These are phyloP conservation scores for Kwoniella botswanensis DNA, from an alignment of 768 basidiomycete species.

Conservation along the genomic window DNA sequence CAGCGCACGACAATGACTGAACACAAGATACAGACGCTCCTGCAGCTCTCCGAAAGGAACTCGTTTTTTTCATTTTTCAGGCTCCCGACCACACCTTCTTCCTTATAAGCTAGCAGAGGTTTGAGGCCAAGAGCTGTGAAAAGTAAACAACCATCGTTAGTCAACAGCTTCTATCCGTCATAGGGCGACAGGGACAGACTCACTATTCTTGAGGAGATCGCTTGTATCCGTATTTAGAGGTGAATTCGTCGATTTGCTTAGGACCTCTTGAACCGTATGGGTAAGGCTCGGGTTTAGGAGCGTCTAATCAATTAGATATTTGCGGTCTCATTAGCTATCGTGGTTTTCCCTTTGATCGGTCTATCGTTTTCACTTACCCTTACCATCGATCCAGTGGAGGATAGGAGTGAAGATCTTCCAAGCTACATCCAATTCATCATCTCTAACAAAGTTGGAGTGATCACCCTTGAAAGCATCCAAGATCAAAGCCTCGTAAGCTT, in stretches of 20 bases:
- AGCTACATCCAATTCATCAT: conserved; percentile 95
- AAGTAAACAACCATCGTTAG: neutral
- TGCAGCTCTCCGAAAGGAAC: too few species aligned
- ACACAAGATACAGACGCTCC: too few species aligned
- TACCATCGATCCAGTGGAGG: conserved; percentile 93
- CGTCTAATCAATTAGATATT: conserved; percentile 28
- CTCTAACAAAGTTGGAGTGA: conserved; percentile 97
- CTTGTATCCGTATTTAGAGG: conserved; percentile 75
- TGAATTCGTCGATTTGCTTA: conserved; percentile 76
- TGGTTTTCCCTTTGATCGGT: too few species aligned
- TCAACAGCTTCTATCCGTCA: too few species aligned
- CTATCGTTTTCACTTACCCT: conserved; percentile 38
- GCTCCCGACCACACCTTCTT: neutral
- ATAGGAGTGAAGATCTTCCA: conserved; percentile 79
- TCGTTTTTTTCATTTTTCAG: too few species aligned
- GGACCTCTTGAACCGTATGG: conserved; percentile 97
- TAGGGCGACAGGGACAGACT: conserved; percentile 55
- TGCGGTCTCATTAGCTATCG: conserved; percentile 1
- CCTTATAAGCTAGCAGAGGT: conserved; percentile 32
- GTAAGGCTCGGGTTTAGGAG: conserved; percentile 77
- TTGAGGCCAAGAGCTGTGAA: conserved; percentile 22
- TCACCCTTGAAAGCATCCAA: conserved; percentile 96
- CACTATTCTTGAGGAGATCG: conserved; percentile 74
- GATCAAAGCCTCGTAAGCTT: conserved; percentile 92
- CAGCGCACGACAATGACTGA: too few species aligned